phyloP scores from a whole-genome alignment of 148 eudicot genomes.

The Polygonum aviculare region DNA sequence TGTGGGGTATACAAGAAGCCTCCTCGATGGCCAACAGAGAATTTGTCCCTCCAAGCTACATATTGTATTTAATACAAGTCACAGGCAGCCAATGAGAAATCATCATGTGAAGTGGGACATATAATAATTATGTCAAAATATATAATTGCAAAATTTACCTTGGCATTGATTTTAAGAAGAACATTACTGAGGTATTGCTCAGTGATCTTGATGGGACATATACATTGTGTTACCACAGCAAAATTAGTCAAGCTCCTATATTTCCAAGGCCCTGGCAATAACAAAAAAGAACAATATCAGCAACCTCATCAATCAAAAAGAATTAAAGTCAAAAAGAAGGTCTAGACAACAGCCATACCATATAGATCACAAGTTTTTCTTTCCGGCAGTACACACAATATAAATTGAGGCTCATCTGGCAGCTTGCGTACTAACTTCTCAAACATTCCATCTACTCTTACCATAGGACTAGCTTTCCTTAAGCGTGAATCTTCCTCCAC shows the following conservation, averaged over 20 bases:
- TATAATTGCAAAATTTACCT: constrained; percentile 39
- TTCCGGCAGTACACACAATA: constrained; percentile 84
- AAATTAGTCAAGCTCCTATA: constrained; percentile 54
- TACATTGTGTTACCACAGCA: constrained; percentile 80
- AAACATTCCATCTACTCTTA: constrained; percentile 79
- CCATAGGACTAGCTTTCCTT: constrained; percentile 44
- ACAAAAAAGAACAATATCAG: constrained; percentile 8
- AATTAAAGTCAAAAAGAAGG: not conserved
- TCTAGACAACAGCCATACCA: constrained; percentile 33
- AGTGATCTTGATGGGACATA: constrained; percentile 68
- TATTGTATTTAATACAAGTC: not conserved
- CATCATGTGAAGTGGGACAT: not conserved
- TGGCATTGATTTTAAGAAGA: constrained; percentile 81
- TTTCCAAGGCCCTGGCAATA: constrained; percentile 82
- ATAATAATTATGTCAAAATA: not conserved
- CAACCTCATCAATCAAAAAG: constrained; percentile 5
- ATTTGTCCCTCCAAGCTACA: constrained; percentile 85
- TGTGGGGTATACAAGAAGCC: constrained; percentile 43
- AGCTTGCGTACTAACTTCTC: constrained; percentile 54
- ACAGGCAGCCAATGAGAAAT: constrained; percentile 5
- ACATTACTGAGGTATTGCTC: constrained; percentile 86
- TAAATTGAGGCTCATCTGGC: constrained; percentile 72
- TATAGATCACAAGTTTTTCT: constrained; percentile 65
- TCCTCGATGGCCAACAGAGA: constrained; percentile 76
- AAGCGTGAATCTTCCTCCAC: constrained; percentile 62